phyloP scores from a whole-genome alignment of 768 basidiomycete genomes.

The Botryobasidium botryosum region DNA sequence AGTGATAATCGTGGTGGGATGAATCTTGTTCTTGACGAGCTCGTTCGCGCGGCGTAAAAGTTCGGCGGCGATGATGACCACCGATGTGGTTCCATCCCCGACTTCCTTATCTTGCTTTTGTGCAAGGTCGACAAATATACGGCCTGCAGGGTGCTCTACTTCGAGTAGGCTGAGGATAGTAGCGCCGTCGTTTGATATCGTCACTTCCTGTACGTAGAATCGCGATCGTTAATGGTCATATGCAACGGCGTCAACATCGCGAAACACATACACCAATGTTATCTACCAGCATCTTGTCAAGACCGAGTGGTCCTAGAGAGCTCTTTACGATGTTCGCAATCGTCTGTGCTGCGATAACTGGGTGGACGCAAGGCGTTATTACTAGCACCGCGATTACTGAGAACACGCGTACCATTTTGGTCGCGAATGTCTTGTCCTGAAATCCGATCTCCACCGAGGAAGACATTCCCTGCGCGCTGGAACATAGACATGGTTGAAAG shows the following conservation, averaged over 20 bases:
- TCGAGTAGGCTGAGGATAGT: constrained; percentile 91
- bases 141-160: constrained; percentile 93
- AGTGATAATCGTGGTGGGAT: constrained; percentile 98
- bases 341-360: constrained; percentile 87
- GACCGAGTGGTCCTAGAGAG: constrained; percentile 83
- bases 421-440: constrained; percentile 93
- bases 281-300: constrained; percentile 96
- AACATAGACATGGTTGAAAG: constrained; percentile 38
- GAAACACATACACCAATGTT: constrained; percentile 68
- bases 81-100: constrained; percentile 96
- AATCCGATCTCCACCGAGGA: constrained; percentile 84
- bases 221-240: constrained; percentile 5
- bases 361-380: constrained; percentile 5
- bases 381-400: not conserved
- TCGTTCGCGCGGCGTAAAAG: constrained; percentile 92
- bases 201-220: constrained; percentile 62
- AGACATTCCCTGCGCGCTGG: constrained; percentile 83
- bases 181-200: constrained; percentile 98
- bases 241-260: not conserved
- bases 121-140: constrained; percentile 94
- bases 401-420: constrained; percentile 57
- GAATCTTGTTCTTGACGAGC: constrained; percentile 93
- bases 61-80: constrained; percentile 96
- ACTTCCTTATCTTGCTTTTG: constrained; percentile 99
- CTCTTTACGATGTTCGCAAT: constrained; percentile 98